Evolutionary conservation across 805 yeast species (phyloP), one percentile per base, ranked within the genome.

Genomic region (Yarrowia yakushimensis): DNA sequence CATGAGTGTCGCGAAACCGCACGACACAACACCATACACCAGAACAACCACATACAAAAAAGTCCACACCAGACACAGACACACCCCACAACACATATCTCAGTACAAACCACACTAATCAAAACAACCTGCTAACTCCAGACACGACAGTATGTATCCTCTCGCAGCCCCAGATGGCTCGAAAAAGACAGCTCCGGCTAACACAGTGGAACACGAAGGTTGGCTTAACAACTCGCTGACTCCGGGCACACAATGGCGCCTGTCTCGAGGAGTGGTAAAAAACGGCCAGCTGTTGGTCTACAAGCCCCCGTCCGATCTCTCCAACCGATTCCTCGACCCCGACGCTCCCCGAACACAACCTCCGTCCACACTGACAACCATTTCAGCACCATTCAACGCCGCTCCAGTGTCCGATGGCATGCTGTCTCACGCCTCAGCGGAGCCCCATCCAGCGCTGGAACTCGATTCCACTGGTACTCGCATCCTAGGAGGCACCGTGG

Each of bases 241-340:
- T 13, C 20, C 61, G 11, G 23, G 39, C 27, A 23, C 64, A 6
- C 62, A 64, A 67, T 80, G 72, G 75, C 75, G 81, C 64, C 71
- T 89, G 31, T 82, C 77, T 63, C 78, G 86, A 57, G 90, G 87
- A 0, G 89, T 85, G 68, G 74, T 91, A 63, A 82, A 80, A 67
- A 96, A 96, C 18, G 82, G 91, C 1, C 77, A 78, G 43, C 73
- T 91, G 60, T 77, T 79, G 61, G 72, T 91, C 17, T 88, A 82
- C 76, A 86, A 83, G 71, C 79, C 84, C 36, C 85, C 81, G 2
- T 72, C 76, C 25, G 83, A 77, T 27, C 63, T 83, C 27, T 79
- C 48, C n/a, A 34, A 31, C 5, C 34, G 48, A 13, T 55, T 20
- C 22, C 46, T 55, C 30, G 61, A 55, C 23, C 27, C 48, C 43